Conservation (phyloP, 345 rosid genomes). For the Abelmoschus esculentus region DNA sequence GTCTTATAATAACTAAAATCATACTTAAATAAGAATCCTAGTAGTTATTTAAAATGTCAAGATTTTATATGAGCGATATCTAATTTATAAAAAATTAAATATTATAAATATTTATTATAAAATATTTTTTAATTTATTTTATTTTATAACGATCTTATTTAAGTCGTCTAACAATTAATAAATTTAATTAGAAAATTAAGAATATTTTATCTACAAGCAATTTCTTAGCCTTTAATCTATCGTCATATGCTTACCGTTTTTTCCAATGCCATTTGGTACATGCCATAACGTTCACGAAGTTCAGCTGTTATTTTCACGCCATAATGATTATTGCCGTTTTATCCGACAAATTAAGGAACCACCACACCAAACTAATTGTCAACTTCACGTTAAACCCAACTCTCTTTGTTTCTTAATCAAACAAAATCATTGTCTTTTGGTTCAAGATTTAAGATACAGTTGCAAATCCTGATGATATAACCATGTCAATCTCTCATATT, state of each 20-base stretch:
- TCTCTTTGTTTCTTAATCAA: not conserved
- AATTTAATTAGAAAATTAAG: no score
- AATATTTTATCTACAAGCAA: no score
- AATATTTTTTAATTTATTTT: no score
- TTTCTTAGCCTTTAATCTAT: not conserved
- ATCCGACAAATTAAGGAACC: not conserved
- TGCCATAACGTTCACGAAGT: not conserved
- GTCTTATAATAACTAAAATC: no score
- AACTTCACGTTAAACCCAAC: not conserved
- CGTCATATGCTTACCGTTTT: not conserved
- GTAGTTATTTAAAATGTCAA: no score
- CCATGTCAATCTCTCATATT: no score
- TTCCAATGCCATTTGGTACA: not conserved
- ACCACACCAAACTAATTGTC: not conserved
- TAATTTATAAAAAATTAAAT: no score
- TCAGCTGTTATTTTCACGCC: not conserved
- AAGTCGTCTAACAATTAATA: no score
- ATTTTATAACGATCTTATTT: no score
- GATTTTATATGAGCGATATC: no score
- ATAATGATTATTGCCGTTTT: not conserved
- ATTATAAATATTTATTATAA: no score
- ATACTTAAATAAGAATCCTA: no score
- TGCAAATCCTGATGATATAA: not conserved
- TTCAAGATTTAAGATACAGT: not conserved
- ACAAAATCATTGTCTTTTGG: not conserved